A percentile compares a stretch with the other conserved stretches of the same genome.
phyloP scores from a whole-genome alignment of 1,139 yeast species.

The Candida sanyaensis region DNA sequence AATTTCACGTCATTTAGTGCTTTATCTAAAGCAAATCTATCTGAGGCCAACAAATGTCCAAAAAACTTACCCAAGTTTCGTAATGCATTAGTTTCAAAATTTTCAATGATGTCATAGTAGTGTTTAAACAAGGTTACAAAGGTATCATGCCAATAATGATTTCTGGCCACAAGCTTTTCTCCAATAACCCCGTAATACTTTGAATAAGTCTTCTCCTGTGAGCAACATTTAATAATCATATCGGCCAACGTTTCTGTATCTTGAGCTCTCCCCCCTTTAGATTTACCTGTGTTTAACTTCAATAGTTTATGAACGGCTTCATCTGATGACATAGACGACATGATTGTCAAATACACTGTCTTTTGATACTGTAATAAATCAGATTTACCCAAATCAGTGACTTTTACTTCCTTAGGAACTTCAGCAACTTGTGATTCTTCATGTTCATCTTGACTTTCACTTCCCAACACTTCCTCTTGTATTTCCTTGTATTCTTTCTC shows the following conservation, averaged over 20 bases:
- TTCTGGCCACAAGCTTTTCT: constrained; percentile 56
- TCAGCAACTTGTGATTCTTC: constrained; percentile 14
- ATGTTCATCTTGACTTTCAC: constrained; percentile 16
- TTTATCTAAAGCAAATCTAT: constrained; percentile 50
- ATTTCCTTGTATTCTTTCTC: constrained; percentile 41
- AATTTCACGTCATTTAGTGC: constrained; percentile 61
- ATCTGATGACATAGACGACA: constrained; percentile 92
- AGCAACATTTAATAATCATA: constrained; percentile 79
- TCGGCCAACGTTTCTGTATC: constrained; percentile 53
- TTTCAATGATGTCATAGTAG: constrained; percentile 61
- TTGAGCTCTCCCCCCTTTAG: constrained; percentile 25
- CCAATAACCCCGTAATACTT: constrained; percentile 82
- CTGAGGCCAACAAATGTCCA: constrained; percentile 81
- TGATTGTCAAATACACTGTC: constrained; percentile 75
- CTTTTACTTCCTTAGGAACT: constrained; percentile 11
- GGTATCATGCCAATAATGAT: constrained; percentile 54
- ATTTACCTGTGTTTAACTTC: constrained; percentile 43
- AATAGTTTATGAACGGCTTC: constrained; percentile 90
- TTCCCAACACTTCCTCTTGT: constrained; percentile 18
- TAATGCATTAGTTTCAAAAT: constrained; percentile 70
- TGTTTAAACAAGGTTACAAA: constrained; percentile 56
- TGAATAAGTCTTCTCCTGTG: constrained; percentile 86
- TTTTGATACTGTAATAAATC: constrained; percentile 67
- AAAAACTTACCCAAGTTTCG: constrained; percentile 83
- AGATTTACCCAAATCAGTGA: constrained; percentile 68